A percentile compares a stretch with the other conserved stretches of the same genome.
phyloP scores from a whole-genome alignment of 139 green algal species.

The Mesostigma viride region DNA sequence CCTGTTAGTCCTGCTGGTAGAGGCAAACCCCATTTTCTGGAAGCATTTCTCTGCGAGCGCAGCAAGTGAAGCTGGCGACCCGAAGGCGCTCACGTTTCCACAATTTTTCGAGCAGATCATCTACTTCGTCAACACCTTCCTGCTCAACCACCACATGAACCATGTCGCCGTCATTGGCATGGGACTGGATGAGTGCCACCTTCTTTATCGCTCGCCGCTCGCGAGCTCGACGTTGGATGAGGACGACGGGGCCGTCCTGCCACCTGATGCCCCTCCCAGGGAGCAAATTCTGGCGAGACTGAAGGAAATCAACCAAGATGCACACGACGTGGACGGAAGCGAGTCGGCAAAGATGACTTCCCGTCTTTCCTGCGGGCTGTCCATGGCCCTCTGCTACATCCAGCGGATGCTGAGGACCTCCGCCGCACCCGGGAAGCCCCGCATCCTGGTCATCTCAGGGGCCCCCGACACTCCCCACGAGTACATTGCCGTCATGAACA shows the following conservation, averaged over 20 bases:
- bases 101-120: conserved; percentile 17
- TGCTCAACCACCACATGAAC: conserved; percentile 24
- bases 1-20: conserved; percentile 12
- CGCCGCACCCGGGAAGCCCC: background rate
- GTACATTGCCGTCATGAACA: conserved; percentile 65
- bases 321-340: no score
- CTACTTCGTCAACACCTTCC: conserved; percentile 23
- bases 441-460: background rate
- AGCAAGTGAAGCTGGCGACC: background rate
- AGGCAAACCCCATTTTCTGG: conserved; percentile 8
- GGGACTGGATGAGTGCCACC: no score
- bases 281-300: no score
- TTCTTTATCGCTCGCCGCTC: no score
- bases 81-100: background rate
- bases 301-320: no score
- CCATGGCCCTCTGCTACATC: conserved; percentile 26
- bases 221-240: no score
- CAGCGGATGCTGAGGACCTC: background rate
- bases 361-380: conserved; percentile 17
- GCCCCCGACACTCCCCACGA: background rate
- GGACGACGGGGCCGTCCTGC: no score
- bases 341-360: background rate
- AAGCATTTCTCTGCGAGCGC: background rate
- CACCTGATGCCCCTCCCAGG: no score
- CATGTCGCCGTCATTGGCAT: conserved; percentile 15